A percentile compares a stretch with the other conserved stretches of the same genome.
Conservation (phyloP, 192 early-diverging fungal species). For the Irineochytrium annulatum region DNA sequence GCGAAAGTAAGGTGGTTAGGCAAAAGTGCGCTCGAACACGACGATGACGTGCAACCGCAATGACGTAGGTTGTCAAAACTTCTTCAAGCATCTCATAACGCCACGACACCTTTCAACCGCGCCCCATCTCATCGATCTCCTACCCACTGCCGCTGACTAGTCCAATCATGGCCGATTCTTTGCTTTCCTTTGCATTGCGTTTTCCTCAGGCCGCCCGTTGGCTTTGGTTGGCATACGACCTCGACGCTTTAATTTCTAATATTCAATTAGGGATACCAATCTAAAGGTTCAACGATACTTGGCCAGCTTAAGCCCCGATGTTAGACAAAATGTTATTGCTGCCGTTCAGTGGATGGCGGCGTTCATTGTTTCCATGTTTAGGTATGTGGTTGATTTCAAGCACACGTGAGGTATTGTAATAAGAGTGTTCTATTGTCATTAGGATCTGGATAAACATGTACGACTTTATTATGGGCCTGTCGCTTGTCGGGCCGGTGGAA, state of each 20-base stretch:
- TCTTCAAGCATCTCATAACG: neutral
- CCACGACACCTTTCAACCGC: neutral
- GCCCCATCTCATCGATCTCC: neutral
- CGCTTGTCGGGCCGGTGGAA: neutral
- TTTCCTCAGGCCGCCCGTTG: constrained; percentile 1
- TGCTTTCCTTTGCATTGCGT: neutral
- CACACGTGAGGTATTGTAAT: neutral
- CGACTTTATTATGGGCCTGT: constrained; percentile 6
- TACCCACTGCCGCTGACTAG: neutral
- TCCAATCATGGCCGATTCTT: neutral
- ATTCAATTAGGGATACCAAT: constrained; percentile 4
- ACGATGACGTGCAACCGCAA: too few relatives aligned
- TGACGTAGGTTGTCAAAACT: too few relatives aligned
- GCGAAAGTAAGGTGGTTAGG: too few relatives aligned
- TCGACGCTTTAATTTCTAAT: too few relatives aligned
- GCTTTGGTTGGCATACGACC: too few relatives aligned
- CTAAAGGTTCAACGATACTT: neutral
- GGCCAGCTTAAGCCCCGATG: neutral
- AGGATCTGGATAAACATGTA: constrained; percentile 1
- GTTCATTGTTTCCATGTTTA: neutral
- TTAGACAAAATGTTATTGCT: neutral
- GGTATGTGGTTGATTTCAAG: neutral
- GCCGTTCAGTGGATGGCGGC: neutral
- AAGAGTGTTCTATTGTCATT: neutral
- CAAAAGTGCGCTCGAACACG: too few relatives aligned